These are phyloP conservation scores for Clavariopsis aquatica DNA, from an alignment of 495 filamentous ascomycete species.

Conservation along the genomic window DNA sequence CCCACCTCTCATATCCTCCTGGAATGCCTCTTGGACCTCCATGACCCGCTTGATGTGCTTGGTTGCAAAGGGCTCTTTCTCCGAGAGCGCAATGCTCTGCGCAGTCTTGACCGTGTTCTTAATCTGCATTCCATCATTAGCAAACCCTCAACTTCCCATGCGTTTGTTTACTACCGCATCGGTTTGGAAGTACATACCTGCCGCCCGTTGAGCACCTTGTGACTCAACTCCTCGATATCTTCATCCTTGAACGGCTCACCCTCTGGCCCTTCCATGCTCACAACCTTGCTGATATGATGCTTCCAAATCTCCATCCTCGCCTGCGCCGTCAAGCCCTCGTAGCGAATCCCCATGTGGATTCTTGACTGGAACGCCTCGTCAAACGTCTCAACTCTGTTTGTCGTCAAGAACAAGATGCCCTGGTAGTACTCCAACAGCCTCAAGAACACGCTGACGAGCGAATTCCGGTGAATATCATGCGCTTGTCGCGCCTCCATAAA, in stretches of 20 bases:
- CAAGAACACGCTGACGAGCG: slow-evolving; percentile 50
- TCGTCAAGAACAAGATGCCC: slow-evolving; percentile 77
- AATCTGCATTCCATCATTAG: slow-evolving; percentile 56
- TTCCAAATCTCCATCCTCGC: slow-evolving; percentile 86
- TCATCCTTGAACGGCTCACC: slow-evolving; percentile 63
- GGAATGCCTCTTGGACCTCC: slow-evolving; percentile 79
- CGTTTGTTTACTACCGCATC: no score
- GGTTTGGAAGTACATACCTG: slow-evolving; percentile 55
- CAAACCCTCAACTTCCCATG: slow-evolving; percentile 11
- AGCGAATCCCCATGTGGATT: slow-evolving; percentile 75
- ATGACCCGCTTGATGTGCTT: slow-evolving; percentile 80
- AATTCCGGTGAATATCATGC: slow-evolving; percentile 51
- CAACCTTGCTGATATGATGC: slow-evolving; percentile 74
- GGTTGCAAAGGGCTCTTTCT: slow-evolving; percentile 69
- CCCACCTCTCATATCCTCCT: slow-evolving; percentile 71
- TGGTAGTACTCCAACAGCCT: slow-evolving; percentile 69
- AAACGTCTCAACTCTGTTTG: slow-evolving; percentile 75
- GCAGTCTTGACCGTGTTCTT: slow-evolving; percentile 89
- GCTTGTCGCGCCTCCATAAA: slow-evolving; percentile 50
- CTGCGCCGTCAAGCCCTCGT: slow-evolving; percentile 71
- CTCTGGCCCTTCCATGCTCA: slow-evolving; percentile 60
- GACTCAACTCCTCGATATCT: slow-evolving; percentile 67
- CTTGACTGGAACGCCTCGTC: slow-evolving; percentile 68
- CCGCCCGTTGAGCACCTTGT: slow-evolving; percentile 80
- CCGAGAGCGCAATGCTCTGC: slow-evolving; percentile 80